Percentiles rank a stretch among this genome's conserved stretches.
Evolutionary conservation across 108 stramenopile genomes (phyloP).

Genomic region (Cyclostephanos tholiformis): DNA sequence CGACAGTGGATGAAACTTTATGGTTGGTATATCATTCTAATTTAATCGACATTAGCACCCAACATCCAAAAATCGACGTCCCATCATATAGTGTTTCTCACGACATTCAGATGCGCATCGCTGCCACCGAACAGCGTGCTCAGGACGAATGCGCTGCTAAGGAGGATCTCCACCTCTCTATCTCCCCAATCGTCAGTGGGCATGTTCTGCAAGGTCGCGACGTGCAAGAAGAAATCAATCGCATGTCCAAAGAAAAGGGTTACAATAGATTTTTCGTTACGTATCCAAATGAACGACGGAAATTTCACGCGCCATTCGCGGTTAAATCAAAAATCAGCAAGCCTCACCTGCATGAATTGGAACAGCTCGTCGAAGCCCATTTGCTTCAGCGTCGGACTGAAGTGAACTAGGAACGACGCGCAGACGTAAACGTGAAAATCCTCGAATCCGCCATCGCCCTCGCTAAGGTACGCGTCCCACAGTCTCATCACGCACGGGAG

Average conservation of each 20-base stretch:
- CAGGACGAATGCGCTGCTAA: constrained; percentile 83
- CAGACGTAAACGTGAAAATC: constrained; percentile 99
- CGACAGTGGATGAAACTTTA: too few species aligned
- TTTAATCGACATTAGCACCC: not conserved
- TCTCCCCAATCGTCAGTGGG: constrained; percentile 83
- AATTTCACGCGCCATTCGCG: too few species aligned
- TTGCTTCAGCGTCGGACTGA: constrained; percentile 75
- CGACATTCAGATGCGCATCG: constrained; percentile 80
- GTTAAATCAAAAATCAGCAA: not conserved
- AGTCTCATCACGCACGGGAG: constrained; percentile 80
- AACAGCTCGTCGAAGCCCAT: constrained; percentile 96
- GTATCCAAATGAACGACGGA: not conserved
- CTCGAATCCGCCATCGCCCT: constrained; percentile 91
- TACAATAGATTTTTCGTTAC: not conserved
- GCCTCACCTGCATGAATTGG: constrained; percentile 87
- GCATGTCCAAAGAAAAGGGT: too few species aligned
- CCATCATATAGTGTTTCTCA: constrained; percentile 16
- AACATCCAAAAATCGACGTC: not conserved
- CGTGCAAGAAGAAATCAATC: constrained; percentile 1
- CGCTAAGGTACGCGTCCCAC: constrained; percentile 95
- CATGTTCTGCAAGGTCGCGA: constrained; percentile 43
- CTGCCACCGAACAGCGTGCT: constrained; percentile 87
- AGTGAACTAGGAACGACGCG: constrained; percentile 95
- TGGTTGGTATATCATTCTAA: too few species aligned
- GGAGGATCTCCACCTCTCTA: constrained; percentile 85